Base-by-base conservation (phyloP, 1,139 yeast genomes). In the Geotrichum cucujoidarum region DNA sequence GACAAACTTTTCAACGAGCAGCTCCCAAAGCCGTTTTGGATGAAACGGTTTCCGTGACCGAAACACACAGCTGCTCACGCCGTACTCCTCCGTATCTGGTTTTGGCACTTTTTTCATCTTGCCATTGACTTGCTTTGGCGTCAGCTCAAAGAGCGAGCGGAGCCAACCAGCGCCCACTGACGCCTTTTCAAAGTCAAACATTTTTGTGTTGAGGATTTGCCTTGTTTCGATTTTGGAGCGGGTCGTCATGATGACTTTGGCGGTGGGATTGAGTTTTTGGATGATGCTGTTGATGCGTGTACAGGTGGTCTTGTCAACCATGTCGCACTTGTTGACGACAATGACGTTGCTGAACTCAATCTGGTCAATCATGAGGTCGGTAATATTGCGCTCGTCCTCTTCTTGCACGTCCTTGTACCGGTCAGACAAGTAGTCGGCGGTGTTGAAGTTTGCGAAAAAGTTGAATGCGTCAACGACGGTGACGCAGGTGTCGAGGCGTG, bases 121-220 rank as follows among this genome's bases (percentile, higher is more conserved):
- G 13, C 54, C 54, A 30, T 51, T 49, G 2, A 72, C 73, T 25
- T 69, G 68, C 50, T 72, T 61, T 4, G 62, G 59, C 10, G 62
- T 65, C 70, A 71, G 69, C 52, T 71, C 75, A 47, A 71, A 65
- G 22, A 72, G 60, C 53, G 74, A 69, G 50, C 68, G 71, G 41
- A 72, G 59, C 76, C 76, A 72, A 3, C 76, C 76, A 6, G 76
- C 73, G n/a, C 74, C 66, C 1, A 72, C 60, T 6, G 71, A 57
- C 0, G 74, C 74, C 40, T 67, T 69, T 25, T 71, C 74, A 57
- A 70, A 73, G 43, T 67, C 68, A 54, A 64, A 72, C 20, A 58
- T 53, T 3, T 63, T 61, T 1, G 75, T 71, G 49, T 66, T 63
- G 29, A 72, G 49, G 5, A 72, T 40, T 21, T 66, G 65, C 4